Evolutionary conservation across 1,284 basidiomycete genomes (phyloP).

Genomic region (Chiua sp.): DNA sequence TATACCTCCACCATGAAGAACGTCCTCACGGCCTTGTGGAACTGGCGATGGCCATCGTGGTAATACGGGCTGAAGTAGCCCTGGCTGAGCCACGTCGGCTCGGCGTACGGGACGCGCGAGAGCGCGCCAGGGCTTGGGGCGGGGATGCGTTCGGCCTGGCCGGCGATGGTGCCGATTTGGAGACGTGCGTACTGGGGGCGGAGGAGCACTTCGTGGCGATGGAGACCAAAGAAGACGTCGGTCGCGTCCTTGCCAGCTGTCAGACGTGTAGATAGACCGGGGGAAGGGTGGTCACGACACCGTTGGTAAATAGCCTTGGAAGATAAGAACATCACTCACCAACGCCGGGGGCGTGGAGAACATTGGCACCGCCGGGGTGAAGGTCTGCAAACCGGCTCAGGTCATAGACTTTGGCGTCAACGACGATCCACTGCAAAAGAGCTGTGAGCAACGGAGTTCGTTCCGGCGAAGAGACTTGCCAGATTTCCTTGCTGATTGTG

Average conservation of each 20-base stretch:
- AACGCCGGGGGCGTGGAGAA: conserved; percentile 49
- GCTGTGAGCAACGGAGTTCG: conserved; percentile 4
- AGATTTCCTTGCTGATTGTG: conserved; percentile 81
- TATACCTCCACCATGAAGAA: conserved; percentile 69
- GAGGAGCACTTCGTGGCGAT: conserved; percentile 85
- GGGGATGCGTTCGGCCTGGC: conserved; percentile 68
- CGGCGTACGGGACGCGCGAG: conserved; percentile 86
- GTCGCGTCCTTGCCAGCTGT: conserved; percentile 84
- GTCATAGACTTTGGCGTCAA: conserved; percentile 74
- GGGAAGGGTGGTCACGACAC: background rate
- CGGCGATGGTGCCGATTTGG: conserved; percentile 79
- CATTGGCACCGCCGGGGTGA: conserved; percentile 71
- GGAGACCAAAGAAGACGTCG: conserved; percentile 89
- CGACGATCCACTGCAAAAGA: conserved; percentile 58
- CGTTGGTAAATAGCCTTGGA: background rate
- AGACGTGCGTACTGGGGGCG: conserved; percentile 83
- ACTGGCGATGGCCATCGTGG: conserved; percentile 69
- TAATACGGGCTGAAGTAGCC: conserved; percentile 89
- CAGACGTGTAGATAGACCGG: background rate
- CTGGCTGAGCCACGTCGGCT: conserved; percentile 86
- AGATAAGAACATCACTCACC: conserved; percentile 37
- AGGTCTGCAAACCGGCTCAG: conserved; percentile 64
- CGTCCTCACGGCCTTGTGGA: conserved; percentile 67
- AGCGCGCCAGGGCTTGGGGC: conserved; percentile 68
- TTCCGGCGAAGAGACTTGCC: conserved; percentile 40